Percentiles rank a stretch among this genome's conserved stretches.
phyloP scores from a whole-genome alignment of 805 yeast genomes.

The Yamadazyma insecticola region DNA sequence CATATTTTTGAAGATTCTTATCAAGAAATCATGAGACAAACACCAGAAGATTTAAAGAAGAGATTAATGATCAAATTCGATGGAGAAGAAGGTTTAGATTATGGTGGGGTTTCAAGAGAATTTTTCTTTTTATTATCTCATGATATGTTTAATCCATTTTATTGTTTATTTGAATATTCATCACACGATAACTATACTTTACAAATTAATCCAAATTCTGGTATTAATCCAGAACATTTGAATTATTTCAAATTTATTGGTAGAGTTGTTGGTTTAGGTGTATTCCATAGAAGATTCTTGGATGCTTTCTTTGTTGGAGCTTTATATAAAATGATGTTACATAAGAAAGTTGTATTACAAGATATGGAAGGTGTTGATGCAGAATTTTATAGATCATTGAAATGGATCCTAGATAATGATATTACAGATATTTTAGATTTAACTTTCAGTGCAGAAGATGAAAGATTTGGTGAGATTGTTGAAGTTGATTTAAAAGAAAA shows the following conservation, averaged over 20 bases:
- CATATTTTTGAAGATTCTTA: conserved; percentile 96
- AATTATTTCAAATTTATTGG: conserved; percentile 98
- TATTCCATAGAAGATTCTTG: conserved; percentile 94
- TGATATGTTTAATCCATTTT: conserved; percentile 98
- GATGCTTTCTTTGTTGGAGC: conserved; percentile 99
- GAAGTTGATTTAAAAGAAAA: conserved; percentile 85
- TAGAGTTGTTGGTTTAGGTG: conserved; percentile 96
- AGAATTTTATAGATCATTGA: conserved; percentile 88
- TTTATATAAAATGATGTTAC: conserved; percentile 94
- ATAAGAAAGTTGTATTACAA: conserved; percentile 88
- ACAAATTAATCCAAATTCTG: conserved; percentile 96
- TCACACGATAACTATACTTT: conserved; percentile 97
- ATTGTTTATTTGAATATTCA: conserved; percentile 94
- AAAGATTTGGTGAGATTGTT: conserved; percentile 89
- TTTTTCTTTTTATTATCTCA: conserved; percentile 94
- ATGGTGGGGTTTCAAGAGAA: conserved; percentile 99
- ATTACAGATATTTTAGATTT: conserved; percentile 77
- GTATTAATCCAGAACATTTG: conserved; percentile 95
- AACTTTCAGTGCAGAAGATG: conserved; percentile 87
- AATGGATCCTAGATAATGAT: conserved; percentile 95
- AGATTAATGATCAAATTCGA: conserved; percentile 97
- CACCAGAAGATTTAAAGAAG: conserved; percentile 97
- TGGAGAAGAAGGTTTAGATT: conserved; percentile 99
- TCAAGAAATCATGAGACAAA: conserved; percentile 98
- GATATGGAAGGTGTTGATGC: conserved; percentile 99